These are phyloP conservation scores for Boletus subparvulus DNA, from an alignment of 768 basidiomycete species.

Conservation along the genomic window DNA sequence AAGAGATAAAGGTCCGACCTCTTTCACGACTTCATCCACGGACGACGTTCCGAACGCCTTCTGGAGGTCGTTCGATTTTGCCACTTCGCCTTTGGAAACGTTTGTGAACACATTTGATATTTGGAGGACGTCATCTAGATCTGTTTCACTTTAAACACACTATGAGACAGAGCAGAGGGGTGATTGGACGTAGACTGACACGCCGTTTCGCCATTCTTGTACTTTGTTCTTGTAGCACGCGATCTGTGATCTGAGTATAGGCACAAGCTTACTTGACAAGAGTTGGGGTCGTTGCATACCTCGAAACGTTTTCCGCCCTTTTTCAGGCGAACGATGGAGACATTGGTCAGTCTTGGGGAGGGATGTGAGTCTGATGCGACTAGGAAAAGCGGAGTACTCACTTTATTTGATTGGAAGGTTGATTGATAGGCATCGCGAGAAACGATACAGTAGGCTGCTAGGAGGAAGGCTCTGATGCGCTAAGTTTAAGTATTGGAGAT, in stretches of 20 bases:
- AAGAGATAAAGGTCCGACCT: constrained; percentile 48
- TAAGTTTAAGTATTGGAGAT: neutral
- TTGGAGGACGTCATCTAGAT: constrained; percentile 93
- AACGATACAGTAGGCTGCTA: neutral
- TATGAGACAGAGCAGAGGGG: neutral
- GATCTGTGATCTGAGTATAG: constrained; percentile 49
- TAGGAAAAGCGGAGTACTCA: constrained; percentile 27
- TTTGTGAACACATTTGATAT: constrained; percentile 95
- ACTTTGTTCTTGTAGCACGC: constrained; percentile 99
- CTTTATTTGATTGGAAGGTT: constrained; percentile 92
- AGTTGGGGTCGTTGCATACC: constrained; percentile 39
- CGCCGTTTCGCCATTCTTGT: constrained; percentile 91
- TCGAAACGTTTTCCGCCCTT: constrained; percentile 98
- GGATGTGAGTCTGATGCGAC: constrained; percentile 1
- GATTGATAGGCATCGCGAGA: constrained; percentile 53
- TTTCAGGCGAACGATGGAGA: constrained; percentile 92
- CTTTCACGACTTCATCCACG: constrained; percentile 70
- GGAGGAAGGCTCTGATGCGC: neutral
- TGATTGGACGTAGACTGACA: constrained; percentile 48
- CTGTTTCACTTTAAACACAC: constrained; percentile 65
- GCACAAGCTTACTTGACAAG: neutral
- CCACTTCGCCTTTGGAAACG: constrained; percentile 94
- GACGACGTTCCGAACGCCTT: constrained; percentile 87
- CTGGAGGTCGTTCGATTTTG: constrained; percentile 84
- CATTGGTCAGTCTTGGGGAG: constrained; percentile 83